Conservation (phyloP, 108 stramenopile species). For the Licmophora abbreviata region DNA sequence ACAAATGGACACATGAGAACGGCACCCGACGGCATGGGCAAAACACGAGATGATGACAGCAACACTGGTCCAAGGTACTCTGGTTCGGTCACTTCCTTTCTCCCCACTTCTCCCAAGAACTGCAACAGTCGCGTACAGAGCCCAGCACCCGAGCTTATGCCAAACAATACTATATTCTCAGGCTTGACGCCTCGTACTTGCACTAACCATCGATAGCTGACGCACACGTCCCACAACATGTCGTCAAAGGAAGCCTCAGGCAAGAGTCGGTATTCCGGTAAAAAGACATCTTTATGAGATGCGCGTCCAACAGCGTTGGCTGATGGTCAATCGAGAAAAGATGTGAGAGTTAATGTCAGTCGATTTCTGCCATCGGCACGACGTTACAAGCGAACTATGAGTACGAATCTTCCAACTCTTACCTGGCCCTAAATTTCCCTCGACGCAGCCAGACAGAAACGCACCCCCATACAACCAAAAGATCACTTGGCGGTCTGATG, state of each 20-base stretch:
- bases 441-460: constrained; percentile 56
- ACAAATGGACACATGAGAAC: constrained; percentile 72
- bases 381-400: too few relatives aligned
- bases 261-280: constrained; percentile 50
- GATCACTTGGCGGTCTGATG: too few relatives aligned
- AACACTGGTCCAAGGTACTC: background rate
- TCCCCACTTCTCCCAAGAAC: constrained; percentile 30
- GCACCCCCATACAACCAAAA: constrained; percentile 81
- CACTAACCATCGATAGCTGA: constrained; percentile 46
- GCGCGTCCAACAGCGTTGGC: constrained; percentile 20
- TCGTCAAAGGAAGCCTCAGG: constrained; percentile 61
- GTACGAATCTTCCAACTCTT: too few relatives aligned
- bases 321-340: too few relatives aligned
- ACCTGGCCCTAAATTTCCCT: too few relatives aligned
- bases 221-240: constrained; percentile 53
- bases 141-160: constrained; percentile 64
- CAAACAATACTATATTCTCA: constrained; percentile 48
- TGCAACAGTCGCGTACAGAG: constrained; percentile 56
- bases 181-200: constrained; percentile 30
- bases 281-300: constrained; percentile 56
- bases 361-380: too few relatives aligned
- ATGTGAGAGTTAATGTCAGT: too few relatives aligned
- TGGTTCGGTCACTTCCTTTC: constrained; percentile 6
- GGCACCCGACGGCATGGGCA: constrained; percentile 41
- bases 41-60: background rate